A percentile compares a stretch with the other conserved stretches of the same genome.
These are phyloP conservation scores for Aureobasidium subglaciale DNA, from an alignment of 2,329 filamentous ascomycete genomes.

Conservation along the genomic window DNA sequence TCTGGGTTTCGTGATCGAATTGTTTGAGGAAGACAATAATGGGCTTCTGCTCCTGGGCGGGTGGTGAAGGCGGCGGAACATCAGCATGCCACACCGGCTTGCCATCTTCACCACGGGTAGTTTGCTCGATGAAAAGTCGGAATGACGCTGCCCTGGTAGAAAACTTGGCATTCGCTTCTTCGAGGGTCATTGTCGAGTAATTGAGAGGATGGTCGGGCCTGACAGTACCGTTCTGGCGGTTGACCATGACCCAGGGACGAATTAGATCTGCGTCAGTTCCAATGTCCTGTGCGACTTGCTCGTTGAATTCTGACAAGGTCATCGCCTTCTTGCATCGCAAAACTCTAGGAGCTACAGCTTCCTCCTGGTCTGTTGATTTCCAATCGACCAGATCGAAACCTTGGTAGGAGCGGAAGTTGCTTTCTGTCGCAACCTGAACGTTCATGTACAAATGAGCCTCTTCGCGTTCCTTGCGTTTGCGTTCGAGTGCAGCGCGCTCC, in stretches of 20 bases:
- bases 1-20: conserved; percentile 74
- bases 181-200: conserved; percentile 60
- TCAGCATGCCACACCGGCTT: conserved; percentile 65
- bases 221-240: conserved; percentile 93
- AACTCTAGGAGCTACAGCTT: conserved; percentile 62
- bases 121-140: conserved; percentile 80
- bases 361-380: conserved; percentile 57
- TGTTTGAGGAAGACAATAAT: conserved; percentile 89
- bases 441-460: conserved; percentile 91
- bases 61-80: conserved; percentile 35
- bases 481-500: conserved; percentile 69
- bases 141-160: conserved; percentile 63
- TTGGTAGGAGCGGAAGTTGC: conserved; percentile 72
- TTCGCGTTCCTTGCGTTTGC: conserved; percentile 77
- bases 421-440: conserved; percentile 72
- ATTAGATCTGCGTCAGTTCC: conserved; percentile 61
- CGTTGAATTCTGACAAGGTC: conserved; percentile 67
- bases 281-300: conserved; percentile 63
- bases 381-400: conserved; percentile 68
- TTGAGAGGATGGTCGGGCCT: conserved; percentile 81
- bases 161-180: conserved; percentile 61
- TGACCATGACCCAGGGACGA: conserved; percentile 95
- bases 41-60: conserved; percentile 37
- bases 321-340: conserved; percentile 71
- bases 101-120: conserved; percentile 62